Percentiles rank a stretch among this genome's conserved stretches.
phyloP scores from a whole-genome alignment of 116 monocot species.

The Papilionanthe hybrid region DNA sequence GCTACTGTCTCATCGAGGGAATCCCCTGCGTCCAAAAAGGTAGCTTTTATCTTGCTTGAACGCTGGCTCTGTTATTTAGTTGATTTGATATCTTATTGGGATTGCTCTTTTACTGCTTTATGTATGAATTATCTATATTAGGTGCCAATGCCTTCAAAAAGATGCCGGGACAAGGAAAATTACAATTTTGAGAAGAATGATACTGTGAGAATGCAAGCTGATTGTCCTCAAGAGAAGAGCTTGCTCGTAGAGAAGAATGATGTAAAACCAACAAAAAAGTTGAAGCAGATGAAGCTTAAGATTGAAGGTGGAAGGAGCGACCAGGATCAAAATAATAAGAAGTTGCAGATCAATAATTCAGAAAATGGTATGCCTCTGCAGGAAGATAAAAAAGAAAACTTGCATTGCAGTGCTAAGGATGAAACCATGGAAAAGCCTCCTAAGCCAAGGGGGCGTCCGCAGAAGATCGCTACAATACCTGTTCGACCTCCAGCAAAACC shows the following conservation, averaged over 20 bases:
- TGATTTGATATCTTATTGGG: background rate
- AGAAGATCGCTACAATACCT: conserved; percentile 4
- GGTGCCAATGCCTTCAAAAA: conserved; percentile 6
- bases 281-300: background rate
- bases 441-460: conserved; percentile 6
- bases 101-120: background rate
- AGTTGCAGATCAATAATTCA: background rate
- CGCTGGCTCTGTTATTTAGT: background rate
- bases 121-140: background rate
- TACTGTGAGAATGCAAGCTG: background rate
- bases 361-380: background rate
- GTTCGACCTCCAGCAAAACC: conserved; percentile 44
- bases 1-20: conserved; percentile 4
- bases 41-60: conserved; percentile 1
- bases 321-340: background rate
- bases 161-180: conserved; percentile 13
- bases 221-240: background rate
- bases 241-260: background rate
- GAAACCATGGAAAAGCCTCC: conserved; percentile 12
- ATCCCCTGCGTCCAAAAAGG: background rate
- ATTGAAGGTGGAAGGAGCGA: background rate
- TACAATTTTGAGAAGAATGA: conserved; percentile 6
- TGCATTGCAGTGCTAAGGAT: background rate
- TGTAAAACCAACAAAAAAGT: background rate
- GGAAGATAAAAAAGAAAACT: conserved; percentile 3